A percentile compares a stretch with the other conserved stretches of the same genome.
Evolutionary conservation across 1,284 basidiomycete species (phyloP).

Genomic region (Leccinum pseudoinsigne): DNA sequence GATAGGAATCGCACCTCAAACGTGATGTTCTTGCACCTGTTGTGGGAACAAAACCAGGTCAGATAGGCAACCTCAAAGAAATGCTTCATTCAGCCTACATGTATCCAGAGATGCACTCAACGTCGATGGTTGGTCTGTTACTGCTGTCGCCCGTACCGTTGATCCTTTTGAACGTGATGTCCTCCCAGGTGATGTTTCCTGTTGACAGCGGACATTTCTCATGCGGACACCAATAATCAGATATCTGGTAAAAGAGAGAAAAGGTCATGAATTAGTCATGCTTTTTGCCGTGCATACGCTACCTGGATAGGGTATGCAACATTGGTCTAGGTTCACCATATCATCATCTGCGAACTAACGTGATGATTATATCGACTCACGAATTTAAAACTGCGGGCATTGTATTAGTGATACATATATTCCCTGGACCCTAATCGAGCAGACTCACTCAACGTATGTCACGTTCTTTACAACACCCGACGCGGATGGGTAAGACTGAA

Average conservation of each 20-base stretch:
- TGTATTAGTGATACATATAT: background rate
- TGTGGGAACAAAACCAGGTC: background rate
- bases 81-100: background rate
- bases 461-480: conserved; percentile 13
- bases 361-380: conserved; percentile 5
- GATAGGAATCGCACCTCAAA: conserved; percentile 13
- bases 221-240: conserved; percentile 14
- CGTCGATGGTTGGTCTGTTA: conserved; percentile 3
- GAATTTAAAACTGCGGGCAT: conserved; percentile 11
- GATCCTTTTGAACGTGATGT: conserved; percentile 12
- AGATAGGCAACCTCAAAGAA: background rate
- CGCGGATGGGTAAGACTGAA: conserved; percentile 12
- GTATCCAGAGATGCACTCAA: conserved; percentile 1
- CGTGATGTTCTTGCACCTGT: conserved; percentile 5
- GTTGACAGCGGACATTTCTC: background rate
- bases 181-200: conserved; percentile 11
- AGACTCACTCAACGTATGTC: conserved; percentile 19
- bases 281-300: background rate
- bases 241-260: background rate
- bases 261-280: background rate
- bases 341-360: conserved; percentile 5
- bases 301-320: conserved; percentile 18
- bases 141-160: conserved; percentile 9
- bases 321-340: background rate
- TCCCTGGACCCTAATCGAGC: background rate